phyloP scores from a whole-genome alignment of 2,329 filamentous ascomycete genomes.

The Emergomyces orientalis region DNA sequence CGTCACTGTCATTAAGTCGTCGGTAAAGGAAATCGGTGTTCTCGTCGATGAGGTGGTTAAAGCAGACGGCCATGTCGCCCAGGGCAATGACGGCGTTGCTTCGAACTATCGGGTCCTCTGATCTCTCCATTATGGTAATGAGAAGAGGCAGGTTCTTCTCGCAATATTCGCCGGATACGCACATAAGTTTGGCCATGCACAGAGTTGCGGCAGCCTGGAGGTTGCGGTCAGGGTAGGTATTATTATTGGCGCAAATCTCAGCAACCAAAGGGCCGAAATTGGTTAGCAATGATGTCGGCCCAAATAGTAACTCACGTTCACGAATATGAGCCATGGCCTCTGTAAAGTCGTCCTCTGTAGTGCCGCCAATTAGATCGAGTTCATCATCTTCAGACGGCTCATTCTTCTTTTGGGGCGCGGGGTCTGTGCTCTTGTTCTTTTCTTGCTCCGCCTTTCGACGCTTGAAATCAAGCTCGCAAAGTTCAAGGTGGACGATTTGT shows the following conservation, averaged over 20 bases:
- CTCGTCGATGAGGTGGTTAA: slow-evolving; percentile 98
- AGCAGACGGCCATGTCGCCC: slow-evolving; percentile 98
- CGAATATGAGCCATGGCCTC: slow-evolving; percentile 78
- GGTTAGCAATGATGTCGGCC: slow-evolving; percentile 71
- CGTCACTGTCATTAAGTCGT: slow-evolving; percentile 77
- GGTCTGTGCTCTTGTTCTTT: slow-evolving; percentile 36
- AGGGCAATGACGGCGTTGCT: slow-evolving; percentile 95
- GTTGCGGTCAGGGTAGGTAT: slow-evolving; percentile 77
- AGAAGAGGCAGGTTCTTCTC: slow-evolving; percentile 84
- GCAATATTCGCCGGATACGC: slow-evolving; percentile 92
- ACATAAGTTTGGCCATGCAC: slow-evolving; percentile 97
- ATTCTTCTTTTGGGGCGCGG: slow-evolving; percentile 41
- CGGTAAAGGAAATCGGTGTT: slow-evolving; percentile 98
- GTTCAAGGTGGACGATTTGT: slow-evolving; percentile 93
- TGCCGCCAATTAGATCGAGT: slow-evolving; percentile 91
- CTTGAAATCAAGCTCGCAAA: slow-evolving; percentile 98
- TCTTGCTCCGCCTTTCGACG: slow-evolving; percentile 60
- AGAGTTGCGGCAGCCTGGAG: slow-evolving; percentile 89
- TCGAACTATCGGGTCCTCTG: slow-evolving; percentile 80
- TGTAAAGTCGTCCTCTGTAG: slow-evolving; percentile 87
- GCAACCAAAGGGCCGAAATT: slow-evolving; percentile 85
- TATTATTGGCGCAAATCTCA: slow-evolving; percentile 93
- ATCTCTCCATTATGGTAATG: slow-evolving; percentile 96
- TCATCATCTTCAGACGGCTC: slow-evolving; percentile 68
- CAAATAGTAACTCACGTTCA: slow-evolving; percentile 75